Percentiles rank a stretch among this genome's conserved stretches.
These are phyloP conservation scores for Cordyceps cicadae DNA, from an alignment of 2,329 filamentous ascomycete genomes.

Conservation along the genomic window DNA sequence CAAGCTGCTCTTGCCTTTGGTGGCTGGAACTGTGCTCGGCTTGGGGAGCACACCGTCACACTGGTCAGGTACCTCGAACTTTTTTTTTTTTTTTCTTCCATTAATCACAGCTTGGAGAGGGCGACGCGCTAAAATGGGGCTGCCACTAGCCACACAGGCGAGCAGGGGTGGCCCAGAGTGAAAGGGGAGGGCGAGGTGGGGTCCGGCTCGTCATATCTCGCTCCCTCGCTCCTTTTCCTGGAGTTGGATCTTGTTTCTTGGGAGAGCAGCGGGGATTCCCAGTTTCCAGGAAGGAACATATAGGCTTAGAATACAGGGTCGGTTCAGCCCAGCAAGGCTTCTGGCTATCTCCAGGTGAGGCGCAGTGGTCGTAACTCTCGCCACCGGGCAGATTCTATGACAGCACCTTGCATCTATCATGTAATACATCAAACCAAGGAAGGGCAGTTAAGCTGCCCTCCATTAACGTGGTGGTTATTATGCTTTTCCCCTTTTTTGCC, in stretches of 20 bases:
- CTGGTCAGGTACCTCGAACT: too few species aligned
- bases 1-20: not conserved
- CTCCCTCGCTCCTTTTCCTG: not conserved
- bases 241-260: not conserved
- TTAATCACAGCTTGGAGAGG: not conserved
- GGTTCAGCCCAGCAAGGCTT: slow-evolving; percentile 1
- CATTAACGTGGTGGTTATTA: not conserved
- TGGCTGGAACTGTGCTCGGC: not conserved
- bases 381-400: not conserved
- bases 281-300: not conserved
- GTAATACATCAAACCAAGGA: not conserved
- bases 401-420: not conserved
- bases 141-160: slow-evolving; percentile 7
- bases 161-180: not conserved
- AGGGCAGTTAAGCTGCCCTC: not conserved
- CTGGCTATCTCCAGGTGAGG: not conserved
- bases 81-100: not conserved
- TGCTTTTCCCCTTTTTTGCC: not conserved
- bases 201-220: not conserved
- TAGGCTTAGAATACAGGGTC: not conserved
- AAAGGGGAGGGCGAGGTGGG: not conserved
- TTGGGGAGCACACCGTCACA: not conserved
- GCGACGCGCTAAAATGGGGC: slow-evolving; percentile 4
- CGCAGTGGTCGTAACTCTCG: not conserved
- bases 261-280: not conserved